Base-by-base conservation (phyloP, 176 grass and related monocot genomes). In the Areca catechu region DNA sequence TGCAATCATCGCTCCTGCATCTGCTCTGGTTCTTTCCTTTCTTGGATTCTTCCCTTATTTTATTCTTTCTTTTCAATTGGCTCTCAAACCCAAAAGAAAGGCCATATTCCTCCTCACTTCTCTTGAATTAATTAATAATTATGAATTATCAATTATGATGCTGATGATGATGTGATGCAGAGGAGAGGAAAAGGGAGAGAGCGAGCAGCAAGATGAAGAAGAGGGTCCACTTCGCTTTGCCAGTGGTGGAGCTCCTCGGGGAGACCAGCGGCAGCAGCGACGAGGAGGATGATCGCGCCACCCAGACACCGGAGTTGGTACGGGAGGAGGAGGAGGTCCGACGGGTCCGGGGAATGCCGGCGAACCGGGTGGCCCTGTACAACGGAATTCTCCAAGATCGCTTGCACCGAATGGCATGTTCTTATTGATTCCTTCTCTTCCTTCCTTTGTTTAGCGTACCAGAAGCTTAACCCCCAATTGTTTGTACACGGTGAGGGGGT, bases 281-380 rank as follows among this genome's bases (percentile, higher is more conserved):
- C 5, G 37, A n/a, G 34, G n/a, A 71, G 37, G 73, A 18, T 19
- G n/a, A 18, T 3, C 5, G 7, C 19, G 20, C 20, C 53, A 16
- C 7, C 53, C 53, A 14, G 19, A 2, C 17, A 20, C 53, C 62
- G 4, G 5, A 17, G 37, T 3, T 1, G 20, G 0, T 58, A 58
- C 9, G 14, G 4, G 7, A 37, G 6, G 54, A 20, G 22, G 65
- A 53, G 24, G 47, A 22, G 61, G 48, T 50, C 48, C n/a, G 15
- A 15, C 14, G 25, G 52, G 49, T 47, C 53, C 24, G 67, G 15
- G 69, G 61, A 54, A 89, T 95, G 90, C 90, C 90, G 52, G 90
- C 85, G 28, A 95, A 95, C 60, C 66, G 86, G 64, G 83, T 75
- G 79, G 90, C 85, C 69, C 79, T 95, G 48, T 95, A 89, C 76